Evolutionary conservation across 257 asterid genomes (phyloP).

Genomic region (Thymus mandschuricus): DNA sequence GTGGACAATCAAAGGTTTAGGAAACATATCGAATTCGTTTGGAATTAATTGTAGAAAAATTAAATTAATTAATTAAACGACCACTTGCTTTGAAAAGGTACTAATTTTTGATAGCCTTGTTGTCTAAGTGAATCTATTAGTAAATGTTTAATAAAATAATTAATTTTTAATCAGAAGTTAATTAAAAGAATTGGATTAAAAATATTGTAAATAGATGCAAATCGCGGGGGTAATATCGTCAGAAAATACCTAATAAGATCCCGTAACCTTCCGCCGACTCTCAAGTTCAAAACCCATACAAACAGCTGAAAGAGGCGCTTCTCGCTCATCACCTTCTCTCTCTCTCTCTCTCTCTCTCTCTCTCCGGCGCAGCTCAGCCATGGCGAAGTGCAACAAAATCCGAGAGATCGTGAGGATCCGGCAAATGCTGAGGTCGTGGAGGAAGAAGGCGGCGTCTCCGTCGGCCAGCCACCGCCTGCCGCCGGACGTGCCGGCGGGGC

Average conservation of each 20-base stretch:
- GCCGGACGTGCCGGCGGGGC: constrained; percentile 80
- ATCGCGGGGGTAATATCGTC: constrained; percentile 29
- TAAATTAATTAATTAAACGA: not conserved
- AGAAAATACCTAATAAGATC: not conserved
- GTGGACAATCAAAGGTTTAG: too few species aligned
- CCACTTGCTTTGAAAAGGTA: not conserved
- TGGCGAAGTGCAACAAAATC: constrained; percentile 54
- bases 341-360: constrained; percentile 24
- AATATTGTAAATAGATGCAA: constrained; percentile 35
- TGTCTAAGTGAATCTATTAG: not conserved
- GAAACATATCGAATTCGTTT: too few species aligned
- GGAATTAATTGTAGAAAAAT: not conserved
- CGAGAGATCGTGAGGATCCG: constrained; percentile 67
- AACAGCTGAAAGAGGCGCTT: constrained; percentile 12
- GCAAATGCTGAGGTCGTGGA: constrained; percentile 78
- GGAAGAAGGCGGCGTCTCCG: constrained; percentile 47
- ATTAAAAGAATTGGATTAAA: not conserved
- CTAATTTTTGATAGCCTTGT: not conserved
- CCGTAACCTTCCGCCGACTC: constrained; percentile 13
- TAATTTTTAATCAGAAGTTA: not conserved
- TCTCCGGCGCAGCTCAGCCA: constrained; percentile 7
- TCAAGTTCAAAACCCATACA: not conserved
- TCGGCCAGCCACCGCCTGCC: constrained; percentile 41
- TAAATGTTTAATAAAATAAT: not conserved
- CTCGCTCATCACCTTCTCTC: constrained; percentile 19